These are phyloP conservation scores for Plasmodium yoelii DNA, from an alignment of 169 alveolate genomes.

Conservation along the genomic window DNA sequence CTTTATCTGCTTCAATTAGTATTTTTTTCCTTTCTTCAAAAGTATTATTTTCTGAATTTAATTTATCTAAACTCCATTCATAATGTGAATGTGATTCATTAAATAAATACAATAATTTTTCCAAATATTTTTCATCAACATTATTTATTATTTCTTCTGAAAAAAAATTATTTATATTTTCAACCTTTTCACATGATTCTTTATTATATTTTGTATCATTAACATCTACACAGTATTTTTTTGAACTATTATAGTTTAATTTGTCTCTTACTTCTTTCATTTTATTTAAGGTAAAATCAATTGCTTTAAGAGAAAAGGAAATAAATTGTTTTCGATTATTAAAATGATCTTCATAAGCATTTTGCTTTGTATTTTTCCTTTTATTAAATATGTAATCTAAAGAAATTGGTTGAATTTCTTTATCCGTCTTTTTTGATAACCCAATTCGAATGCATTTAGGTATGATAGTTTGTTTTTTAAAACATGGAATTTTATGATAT, in stretches of 20 bases:
- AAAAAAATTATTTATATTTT: constrained; percentile 45
- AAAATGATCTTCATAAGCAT: constrained; percentile 45
- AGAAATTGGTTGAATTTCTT: constrained; percentile 73
- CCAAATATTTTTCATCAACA: constrained; percentile 66
- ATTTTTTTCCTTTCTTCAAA: constrained; percentile 42
- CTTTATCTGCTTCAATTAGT: constrained; percentile 54
- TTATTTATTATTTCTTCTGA: constrained; percentile 44
- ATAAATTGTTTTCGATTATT: constrained; percentile 31
- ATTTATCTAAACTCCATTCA: constrained; percentile 69
- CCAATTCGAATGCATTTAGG: constrained; percentile 75
- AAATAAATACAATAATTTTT: constrained; percentile 59
- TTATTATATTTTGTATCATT: constrained; percentile 20
- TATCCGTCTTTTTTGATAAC: constrained; percentile 59
- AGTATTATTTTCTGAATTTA: constrained; percentile 36
- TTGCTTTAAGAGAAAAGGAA: constrained; percentile 25
- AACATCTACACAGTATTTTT: constrained; percentile 38
- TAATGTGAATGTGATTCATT: constrained; percentile 72
- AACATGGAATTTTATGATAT: neutral
- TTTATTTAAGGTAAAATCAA: constrained; percentile 30
- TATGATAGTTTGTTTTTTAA: constrained; percentile 38
- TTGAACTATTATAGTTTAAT: constrained; percentile 22
- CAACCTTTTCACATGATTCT: constrained; percentile 20
- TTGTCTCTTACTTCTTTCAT: constrained; percentile 47
- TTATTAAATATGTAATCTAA: constrained; percentile 74
- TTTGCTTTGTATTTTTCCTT: constrained; percentile 41